Evolutionary conservation across 2,329 filamentous ascomycete species (phyloP), one percentile per base, ranked within the genome.

Genomic region (Trichophyton simii): DNA sequence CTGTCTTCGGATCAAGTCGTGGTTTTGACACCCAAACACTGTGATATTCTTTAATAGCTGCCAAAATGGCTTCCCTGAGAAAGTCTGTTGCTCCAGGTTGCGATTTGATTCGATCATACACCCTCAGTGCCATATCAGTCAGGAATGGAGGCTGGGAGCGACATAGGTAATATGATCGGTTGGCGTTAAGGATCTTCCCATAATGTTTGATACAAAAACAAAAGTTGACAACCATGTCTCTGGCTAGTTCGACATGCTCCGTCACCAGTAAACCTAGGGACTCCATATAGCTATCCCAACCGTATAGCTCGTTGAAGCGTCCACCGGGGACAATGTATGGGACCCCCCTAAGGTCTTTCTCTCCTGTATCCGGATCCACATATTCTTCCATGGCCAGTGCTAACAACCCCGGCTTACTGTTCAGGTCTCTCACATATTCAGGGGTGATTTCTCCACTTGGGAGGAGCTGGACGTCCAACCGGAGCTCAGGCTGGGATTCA

Each of bases 221-320:
- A 74, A 97, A 97, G 77, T 99, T 95, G 68, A 83, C 80, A 59
- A 97, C 91, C 90, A 99, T 97, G 58, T 87, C 83, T 78, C 96
- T 96, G 67, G 91, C 91, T 61, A 97, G 78, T 69, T 96, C 85
- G 22, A 90, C 85, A 63, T 89, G 86, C 71, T 94, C 88, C 70
- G 92, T 90, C 67, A 90, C 84, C 63, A 97, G 79, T 62, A 99
- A 81, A 18, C 94, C 94, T 2, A 97, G 80, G 3, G 92, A 94
- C 73, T 92, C 89, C 91, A 99, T 97, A 78, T 97, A 99, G 72
- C 91, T 96, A 75, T 99, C 94, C 94, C 94, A 99, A 55, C 92
- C 92, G 72, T 99, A 99, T 22, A 99, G 77, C 74, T 99, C 94
- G 75, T 99, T 99, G 84, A 99, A 99, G 34, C 94, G 85, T 25